Evolutionary conservation across 2,329 filamentous ascomycete species (phyloP).

Genomic region (Colletotrichum lupini): DNA sequence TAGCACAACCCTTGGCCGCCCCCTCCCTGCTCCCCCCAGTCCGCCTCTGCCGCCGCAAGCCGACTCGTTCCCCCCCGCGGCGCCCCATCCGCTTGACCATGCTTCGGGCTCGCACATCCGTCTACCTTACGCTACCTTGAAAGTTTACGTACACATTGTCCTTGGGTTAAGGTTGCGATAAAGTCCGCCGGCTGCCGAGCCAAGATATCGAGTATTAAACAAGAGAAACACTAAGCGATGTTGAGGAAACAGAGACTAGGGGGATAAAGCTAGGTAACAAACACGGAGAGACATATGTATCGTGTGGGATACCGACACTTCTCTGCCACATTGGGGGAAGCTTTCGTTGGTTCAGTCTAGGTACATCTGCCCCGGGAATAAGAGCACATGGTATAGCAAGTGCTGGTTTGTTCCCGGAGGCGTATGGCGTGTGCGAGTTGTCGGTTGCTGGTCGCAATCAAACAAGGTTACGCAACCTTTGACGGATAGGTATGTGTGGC

Average conservation of each 20-base stretch:
- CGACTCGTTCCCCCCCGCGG: background rate
- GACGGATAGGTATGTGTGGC: background rate
- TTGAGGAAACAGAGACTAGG: background rate
- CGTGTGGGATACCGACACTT: background rate
- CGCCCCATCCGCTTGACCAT: background rate
- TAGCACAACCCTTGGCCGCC: background rate
- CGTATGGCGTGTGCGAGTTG: background rate
- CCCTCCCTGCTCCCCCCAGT: too few relatives aligned
- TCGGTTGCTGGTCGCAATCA: background rate
- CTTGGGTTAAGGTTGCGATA: background rate
- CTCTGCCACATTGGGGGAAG: background rate
- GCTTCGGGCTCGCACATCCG: background rate
- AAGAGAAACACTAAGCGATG: background rate
- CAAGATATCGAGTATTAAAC: background rate
- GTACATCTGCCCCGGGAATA: background rate
- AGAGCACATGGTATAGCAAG: background rate
- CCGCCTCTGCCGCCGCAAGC: slow-evolving; percentile 12
- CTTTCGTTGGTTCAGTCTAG: background rate
- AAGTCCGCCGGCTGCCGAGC: background rate
- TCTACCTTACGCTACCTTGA: too few relatives aligned
- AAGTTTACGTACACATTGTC: background rate
- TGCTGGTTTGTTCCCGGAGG: background rate
- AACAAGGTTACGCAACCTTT: background rate
- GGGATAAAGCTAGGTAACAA: background rate
- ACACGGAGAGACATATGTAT: background rate